phyloP scores from a whole-genome alignment of 2,329 filamentous ascomycete species.

The Ceratocystis ficicola region DNA sequence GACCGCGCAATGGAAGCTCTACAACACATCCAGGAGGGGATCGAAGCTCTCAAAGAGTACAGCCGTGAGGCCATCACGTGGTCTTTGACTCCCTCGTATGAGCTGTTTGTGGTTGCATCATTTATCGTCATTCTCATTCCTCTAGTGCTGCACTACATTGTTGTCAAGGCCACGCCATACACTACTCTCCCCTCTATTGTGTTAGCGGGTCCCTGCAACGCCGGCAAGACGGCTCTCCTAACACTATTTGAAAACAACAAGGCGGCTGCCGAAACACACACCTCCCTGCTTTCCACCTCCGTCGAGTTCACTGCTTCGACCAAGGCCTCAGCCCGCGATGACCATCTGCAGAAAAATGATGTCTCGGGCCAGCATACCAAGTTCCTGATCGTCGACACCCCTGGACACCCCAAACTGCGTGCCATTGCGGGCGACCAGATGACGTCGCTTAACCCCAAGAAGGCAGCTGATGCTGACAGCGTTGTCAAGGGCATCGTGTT shows the following conservation, averaged over 20 bases:
- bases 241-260: slow-evolving; percentile 55
- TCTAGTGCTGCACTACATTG: slow-evolving; percentile 60
- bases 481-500: slow-evolving; percentile 67
- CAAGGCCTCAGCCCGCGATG: slow-evolving; percentile 33
- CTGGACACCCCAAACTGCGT: slow-evolving; percentile 89
- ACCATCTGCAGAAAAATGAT: slow-evolving; percentile 46
- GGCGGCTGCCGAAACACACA: slow-evolving; percentile 39
- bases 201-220: slow-evolving; percentile 65
- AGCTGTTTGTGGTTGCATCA: slow-evolving; percentile 55
- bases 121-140: slow-evolving; percentile 62
- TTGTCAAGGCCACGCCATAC: slow-evolving; percentile 56
- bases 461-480: slow-evolving; percentile 26
- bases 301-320: slow-evolving; percentile 45
- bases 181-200: slow-evolving; percentile 63
- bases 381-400: slow-evolving; percentile 75
- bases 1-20: slow-evolving; percentile 18
- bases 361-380: slow-evolving; percentile 47
- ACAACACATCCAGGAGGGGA: slow-evolving; percentile 20
- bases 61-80: slow-evolving; percentile 37
- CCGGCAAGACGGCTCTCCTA: slow-evolving; percentile 81
- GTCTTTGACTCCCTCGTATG: slow-evolving; percentile 46
- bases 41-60: slow-evolving; percentile 30
- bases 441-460: slow-evolving; percentile 22
- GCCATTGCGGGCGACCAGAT: slow-evolving; percentile 41
- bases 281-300: slow-evolving; percentile 39